These are phyloP conservation scores for Cardamine resedifolia DNA, from an alignment of 345 rosid species.

Conservation along the genomic window DNA sequence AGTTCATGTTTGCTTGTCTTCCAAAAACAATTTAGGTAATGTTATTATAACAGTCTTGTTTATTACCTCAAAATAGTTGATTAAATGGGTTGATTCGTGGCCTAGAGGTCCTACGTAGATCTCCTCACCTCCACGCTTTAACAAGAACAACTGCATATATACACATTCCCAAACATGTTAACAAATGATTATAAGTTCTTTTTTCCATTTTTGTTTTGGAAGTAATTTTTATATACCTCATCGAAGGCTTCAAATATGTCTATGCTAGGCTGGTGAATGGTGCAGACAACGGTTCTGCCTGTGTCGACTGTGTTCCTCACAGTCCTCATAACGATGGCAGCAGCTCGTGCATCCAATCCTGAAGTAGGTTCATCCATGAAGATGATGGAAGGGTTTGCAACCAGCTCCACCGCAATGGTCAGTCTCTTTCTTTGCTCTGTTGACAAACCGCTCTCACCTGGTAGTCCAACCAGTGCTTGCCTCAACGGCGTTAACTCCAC, in stretches of 20 bases:
- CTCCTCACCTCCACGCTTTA: constrained; percentile 79
- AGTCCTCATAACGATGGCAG: constrained; percentile 92
- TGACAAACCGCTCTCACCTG: constrained; percentile 83
- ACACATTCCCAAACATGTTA: constrained; percentile 5
- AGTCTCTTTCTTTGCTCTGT: constrained; percentile 88
- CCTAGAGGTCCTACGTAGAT: constrained; percentile 85
- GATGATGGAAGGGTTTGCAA: constrained; percentile 89
- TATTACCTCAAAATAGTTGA: constrained; percentile 70
- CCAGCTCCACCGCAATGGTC: constrained; percentile 90
- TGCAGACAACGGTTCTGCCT: constrained; percentile 90
- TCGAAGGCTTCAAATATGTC: constrained; percentile 93
- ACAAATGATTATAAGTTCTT: not conserved
- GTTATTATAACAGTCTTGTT: constrained; percentile 2
- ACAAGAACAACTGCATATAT: constrained; percentile 55
- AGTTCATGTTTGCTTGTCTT: constrained; percentile 5
- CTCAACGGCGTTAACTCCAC: constrained; percentile 66
- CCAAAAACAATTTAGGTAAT: not conserved
- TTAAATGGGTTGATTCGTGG: constrained; percentile 54
- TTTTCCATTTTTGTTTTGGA: not conserved
- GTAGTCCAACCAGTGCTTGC: constrained; percentile 79
- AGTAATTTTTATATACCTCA: constrained; percentile 50
- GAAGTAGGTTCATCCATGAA: constrained; percentile 99
- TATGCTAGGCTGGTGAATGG: constrained; percentile 93
- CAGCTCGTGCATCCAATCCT: constrained; percentile 93
- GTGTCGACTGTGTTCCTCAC: constrained; percentile 93